Evolutionary conservation across 2,329 filamentous ascomycete genomes (phyloP).

Genomic region (Chrysoporthe cubensis): DNA sequence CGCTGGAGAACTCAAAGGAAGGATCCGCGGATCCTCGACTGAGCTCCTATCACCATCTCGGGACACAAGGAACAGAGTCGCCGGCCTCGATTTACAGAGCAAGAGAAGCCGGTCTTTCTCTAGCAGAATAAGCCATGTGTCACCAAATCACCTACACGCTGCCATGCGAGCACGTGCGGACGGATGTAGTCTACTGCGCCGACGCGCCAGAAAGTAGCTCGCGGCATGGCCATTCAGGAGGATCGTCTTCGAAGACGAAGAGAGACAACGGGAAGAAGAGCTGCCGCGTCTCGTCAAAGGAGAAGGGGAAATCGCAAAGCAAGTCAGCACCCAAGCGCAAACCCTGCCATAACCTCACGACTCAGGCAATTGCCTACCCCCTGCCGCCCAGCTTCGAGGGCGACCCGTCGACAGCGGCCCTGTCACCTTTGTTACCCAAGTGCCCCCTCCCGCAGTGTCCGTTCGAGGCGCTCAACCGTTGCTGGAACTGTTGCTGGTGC

Average conservation of each 20-base stretch:
- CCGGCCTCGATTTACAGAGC: not conserved
- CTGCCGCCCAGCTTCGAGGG: constrained; percentile 49
- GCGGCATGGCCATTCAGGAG: not conserved
- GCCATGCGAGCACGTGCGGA: constrained; percentile 55
- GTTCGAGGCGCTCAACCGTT: constrained; percentile 52
- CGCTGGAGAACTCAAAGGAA: not conserved
- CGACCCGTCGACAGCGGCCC: constrained; percentile 35
- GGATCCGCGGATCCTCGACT: not conserved
- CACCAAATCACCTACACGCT: constrained; percentile 54
- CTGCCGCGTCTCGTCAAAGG: constrained; percentile 12
- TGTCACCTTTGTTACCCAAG: constrained; percentile 41
- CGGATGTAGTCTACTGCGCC: constrained; percentile 49
- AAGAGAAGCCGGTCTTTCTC: not conserved
- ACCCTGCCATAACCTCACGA: constrained; percentile 49
- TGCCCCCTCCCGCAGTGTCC: constrained; percentile 54
- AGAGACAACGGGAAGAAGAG: constrained; percentile 26
- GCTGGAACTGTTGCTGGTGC: constrained; percentile 62
- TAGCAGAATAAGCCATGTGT: constrained; percentile 44
- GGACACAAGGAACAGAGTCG: not conserved
- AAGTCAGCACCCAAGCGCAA: constrained; percentile 35
- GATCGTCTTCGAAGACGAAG: constrained; percentile 28
- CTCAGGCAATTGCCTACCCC: constrained; percentile 51
- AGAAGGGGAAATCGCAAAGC: constrained; percentile 14
- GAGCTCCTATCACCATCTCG: not conserved
- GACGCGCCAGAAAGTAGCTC: constrained; percentile 38